A percentile compares a stretch with the other conserved stretches of the same genome.
phyloP scores from a whole-genome alignment of 2,329 filamentous ascomycete species.

The Claviceps africana region DNA sequence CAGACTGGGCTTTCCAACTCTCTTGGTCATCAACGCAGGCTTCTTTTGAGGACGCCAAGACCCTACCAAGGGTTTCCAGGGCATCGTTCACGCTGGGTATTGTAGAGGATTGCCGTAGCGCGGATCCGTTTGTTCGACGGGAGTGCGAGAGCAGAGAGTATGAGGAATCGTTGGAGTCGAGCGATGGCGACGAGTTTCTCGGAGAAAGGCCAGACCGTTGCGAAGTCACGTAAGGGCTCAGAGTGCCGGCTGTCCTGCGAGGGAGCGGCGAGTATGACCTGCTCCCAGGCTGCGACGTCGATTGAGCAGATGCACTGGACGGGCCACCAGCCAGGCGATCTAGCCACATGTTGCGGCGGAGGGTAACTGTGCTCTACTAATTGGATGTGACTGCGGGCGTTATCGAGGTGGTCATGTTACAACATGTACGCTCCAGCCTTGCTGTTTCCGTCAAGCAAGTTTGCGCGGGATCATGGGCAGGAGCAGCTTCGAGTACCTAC shows the following conservation, averaged over 20 bases:
- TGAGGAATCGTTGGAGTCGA: constrained; percentile 64
- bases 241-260: constrained; percentile 51
- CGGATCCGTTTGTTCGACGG: constrained; percentile 52
- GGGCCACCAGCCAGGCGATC: constrained; percentile 64
- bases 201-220: constrained; percentile 55
- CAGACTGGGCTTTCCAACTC: constrained; percentile 4
- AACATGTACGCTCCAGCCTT: background rate
- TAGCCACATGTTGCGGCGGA: constrained; percentile 57
- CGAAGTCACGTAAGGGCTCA: constrained; percentile 54
- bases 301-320: constrained; percentile 42
- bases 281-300: constrained; percentile 47
- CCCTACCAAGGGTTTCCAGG: constrained; percentile 48
- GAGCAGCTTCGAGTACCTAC: too few species aligned
- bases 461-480: background rate
- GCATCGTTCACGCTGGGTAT: constrained; percentile 47
- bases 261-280: constrained; percentile 60
- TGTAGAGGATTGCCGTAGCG: constrained; percentile 43
- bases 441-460: background rate
- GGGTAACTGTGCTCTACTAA: background rate
- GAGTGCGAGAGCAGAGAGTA: constrained; percentile 56
- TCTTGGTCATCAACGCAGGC: constrained; percentile 3
- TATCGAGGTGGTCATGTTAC: background rate
- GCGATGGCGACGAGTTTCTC: constrained; percentile 63
- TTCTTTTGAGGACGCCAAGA: constrained; percentile 22
- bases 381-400: background rate